A percentile compares a stretch with the other conserved stretches of the same genome.
Conservation (phyloP, 805 yeast species). For the Brettanomyces bruxellensis region DNA sequence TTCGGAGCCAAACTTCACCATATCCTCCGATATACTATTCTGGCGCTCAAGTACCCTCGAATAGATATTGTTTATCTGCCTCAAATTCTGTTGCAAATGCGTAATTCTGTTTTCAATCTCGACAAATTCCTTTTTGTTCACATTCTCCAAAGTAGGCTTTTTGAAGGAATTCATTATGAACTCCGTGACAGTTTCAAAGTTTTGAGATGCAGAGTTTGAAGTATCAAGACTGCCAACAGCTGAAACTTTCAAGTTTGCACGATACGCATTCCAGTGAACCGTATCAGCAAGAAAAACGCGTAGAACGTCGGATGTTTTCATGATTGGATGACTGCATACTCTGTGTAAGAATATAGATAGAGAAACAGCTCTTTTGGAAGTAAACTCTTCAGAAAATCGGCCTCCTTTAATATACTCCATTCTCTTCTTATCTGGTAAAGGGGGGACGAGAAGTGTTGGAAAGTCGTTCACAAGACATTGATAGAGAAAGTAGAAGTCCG, state of each 20-base stretch:
- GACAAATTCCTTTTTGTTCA: conserved; percentile 61
- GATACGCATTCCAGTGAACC: conserved; percentile 64
- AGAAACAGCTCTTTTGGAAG: conserved; percentile 72
- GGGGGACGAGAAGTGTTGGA: conserved; percentile 85
- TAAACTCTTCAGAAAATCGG: conserved; percentile 78
- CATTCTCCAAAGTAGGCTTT: conserved; percentile 48
- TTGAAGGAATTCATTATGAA: conserved; percentile 91
- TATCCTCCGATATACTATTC: conserved; percentile 64
- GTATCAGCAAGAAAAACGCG: conserved; percentile 61
- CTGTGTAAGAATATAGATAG: conserved; percentile 68
- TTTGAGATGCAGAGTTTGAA: conserved; percentile 15
- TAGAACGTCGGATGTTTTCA: conserved; percentile 62
- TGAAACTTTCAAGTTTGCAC: conserved; percentile 39
- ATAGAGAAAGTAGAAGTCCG: conserved; percentile 75
- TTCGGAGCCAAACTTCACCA: conserved; percentile 61
- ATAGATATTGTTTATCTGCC: conserved; percentile 71
- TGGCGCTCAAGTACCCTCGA: conserved; percentile 64
- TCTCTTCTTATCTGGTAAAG: conserved; percentile 87
- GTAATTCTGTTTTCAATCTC: conserved; percentile 78
- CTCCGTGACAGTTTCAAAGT: conserved; percentile 76
- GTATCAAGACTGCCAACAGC: conserved; percentile 14
- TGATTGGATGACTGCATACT: conserved; percentile 62
- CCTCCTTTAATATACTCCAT: conserved; percentile 92
- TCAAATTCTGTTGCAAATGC: conserved; percentile 75
- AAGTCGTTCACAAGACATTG: conserved; percentile 67